A percentile compares a stretch with the other conserved stretches of the same genome.
These are phyloP conservation scores for Fusarium lateritium DNA, from an alignment of 2,329 filamentous ascomycete genomes.

Conservation along the genomic window DNA sequence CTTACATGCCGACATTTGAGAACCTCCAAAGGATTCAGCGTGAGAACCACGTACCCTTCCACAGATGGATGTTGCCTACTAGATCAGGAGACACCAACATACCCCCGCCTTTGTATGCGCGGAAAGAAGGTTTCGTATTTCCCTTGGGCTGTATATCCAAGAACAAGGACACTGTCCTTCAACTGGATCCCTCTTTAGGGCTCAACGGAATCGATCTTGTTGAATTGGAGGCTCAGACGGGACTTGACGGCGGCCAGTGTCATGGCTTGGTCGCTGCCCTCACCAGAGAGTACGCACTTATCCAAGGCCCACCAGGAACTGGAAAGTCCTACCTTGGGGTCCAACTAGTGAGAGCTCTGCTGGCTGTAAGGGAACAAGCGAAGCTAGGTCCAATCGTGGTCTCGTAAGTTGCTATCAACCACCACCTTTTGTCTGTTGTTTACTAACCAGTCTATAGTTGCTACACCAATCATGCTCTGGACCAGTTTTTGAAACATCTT, in stretches of 20 bases:
- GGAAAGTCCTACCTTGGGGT: conserved; percentile 76
- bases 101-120: conserved; percentile 65
- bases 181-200: background rate
- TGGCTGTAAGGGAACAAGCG: conserved; percentile 58
- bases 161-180: conserved; percentile 2
- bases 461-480: conserved; percentile 64
- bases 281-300: conserved; percentile 68
- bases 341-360: conserved; percentile 67
- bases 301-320: conserved; percentile 79
- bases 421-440: no score
- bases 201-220: conserved; percentile 1
- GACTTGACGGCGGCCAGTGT: conserved; percentile 68
- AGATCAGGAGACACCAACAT: background rate
- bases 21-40: conserved; percentile 23
- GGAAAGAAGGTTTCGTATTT: conserved; percentile 64
- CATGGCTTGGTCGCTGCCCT: conserved; percentile 68
- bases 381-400: conserved; percentile 61
- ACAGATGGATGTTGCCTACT: conserved; percentile 24
- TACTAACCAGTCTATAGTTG: conserved; percentile 55
- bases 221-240: conserved; percentile 49
- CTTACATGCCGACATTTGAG: conserved; percentile 25
- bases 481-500: conserved; percentile 71
- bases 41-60: conserved; percentile 15
- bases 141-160: conserved; percentile 55
- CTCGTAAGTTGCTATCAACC: conserved; percentile 46